Base-by-base conservation (phyloP, 192 early-diverging fungal genomes). In the Linnemannia exigua region DNA sequence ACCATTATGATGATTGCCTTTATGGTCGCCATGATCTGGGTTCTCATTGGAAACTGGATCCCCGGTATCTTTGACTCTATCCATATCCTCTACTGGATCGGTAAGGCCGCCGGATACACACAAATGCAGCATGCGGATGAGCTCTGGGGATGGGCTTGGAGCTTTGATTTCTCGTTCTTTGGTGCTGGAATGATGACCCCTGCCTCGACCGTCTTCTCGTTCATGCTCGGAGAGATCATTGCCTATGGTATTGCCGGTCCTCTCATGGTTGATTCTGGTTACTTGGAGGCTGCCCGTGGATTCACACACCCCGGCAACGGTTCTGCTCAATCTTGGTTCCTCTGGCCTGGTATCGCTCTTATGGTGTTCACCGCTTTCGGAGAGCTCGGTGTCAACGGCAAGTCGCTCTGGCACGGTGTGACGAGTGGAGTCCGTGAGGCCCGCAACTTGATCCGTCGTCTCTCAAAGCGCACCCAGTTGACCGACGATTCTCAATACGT, bases 331-430 rank as follows among this genome's bases (percentile, higher is more conserved):
- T 91, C 89, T 74, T 94, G 92, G 91, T 90, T 94, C 80, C 75
- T 94, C 28, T 94, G 94, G 94, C 94, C 94, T 33, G 94, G 94
- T 90, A 90, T 94, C 77, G 88, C 89, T 14, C 72, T 95, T 17
- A 95, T 94, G 94, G 87, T 95, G 38, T 86, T 89, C 70, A 84
- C 91, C 58, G 89, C 93, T 50, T 91, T 94, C 70, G 82, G 91
- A 36, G 94, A 94, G 82, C 78, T 94, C 22, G 79, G 84, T 78
- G 81, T 82, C 44, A 90, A 91, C 72, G 92, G 91, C 66, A 74
- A 88, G 19, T 80, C 88, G 12, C 84, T 94, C 36, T 92, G 84
- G 89, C 79, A 77, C 63, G 91, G 89, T 72, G 5, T 94, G 68
- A 89, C 78, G 25, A 82, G 77, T 16, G 89, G 86, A 70, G 67